A percentile compares a stretch with the other conserved stretches of the same genome.
These are phyloP conservation scores for Rhizopogon vesiculosus DNA, from an alignment of 768 basidiomycete genomes.

Conservation along the genomic window DNA sequence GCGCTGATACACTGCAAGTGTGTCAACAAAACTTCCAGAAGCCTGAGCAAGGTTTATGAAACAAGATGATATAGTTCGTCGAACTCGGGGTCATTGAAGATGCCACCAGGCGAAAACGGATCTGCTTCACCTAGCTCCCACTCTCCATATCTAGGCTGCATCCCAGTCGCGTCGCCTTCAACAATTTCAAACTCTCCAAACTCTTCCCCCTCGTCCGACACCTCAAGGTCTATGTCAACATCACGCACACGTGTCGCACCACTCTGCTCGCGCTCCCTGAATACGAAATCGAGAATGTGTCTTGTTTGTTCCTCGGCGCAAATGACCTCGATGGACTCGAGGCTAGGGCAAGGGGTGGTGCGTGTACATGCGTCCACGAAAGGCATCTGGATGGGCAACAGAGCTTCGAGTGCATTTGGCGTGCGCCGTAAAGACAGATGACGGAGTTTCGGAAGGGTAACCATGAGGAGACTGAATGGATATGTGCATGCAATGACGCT, in stretches of 20 bases:
- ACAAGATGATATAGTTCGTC: slow-evolving; percentile 20
- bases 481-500: slow-evolving; percentile 30
- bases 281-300: slow-evolving; percentile 6
- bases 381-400: slow-evolving; percentile 15
- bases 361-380: background rate
- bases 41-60: background rate
- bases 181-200: slow-evolving; percentile 3
- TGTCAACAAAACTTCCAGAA: too few relatives aligned
- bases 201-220: background rate
- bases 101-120: slow-evolving; percentile 29
- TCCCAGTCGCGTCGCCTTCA: slow-evolving; percentile 17
- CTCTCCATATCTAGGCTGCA: slow-evolving; percentile 17
- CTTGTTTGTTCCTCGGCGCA: slow-evolving; percentile 14
- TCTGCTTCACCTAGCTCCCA: slow-evolving; percentile 10
- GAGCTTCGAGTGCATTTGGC: slow-evolving; percentile 8
- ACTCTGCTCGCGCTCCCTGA: slow-evolving; percentile 14
- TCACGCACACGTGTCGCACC: slow-evolving; percentile 20
- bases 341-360: slow-evolving; percentile 7
- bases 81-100: slow-evolving; percentile 33
- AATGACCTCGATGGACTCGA: slow-evolving; percentile 5
- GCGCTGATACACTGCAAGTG: background rate
- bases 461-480: slow-evolving; percentile 12
- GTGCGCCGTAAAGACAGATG: slow-evolving; percentile 18
- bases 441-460: slow-evolving; percentile 11
- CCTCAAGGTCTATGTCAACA: slow-evolving; percentile 26